Conservation (phyloP, 148 eudicot genomes). For the Polygonum maritimum region DNA sequence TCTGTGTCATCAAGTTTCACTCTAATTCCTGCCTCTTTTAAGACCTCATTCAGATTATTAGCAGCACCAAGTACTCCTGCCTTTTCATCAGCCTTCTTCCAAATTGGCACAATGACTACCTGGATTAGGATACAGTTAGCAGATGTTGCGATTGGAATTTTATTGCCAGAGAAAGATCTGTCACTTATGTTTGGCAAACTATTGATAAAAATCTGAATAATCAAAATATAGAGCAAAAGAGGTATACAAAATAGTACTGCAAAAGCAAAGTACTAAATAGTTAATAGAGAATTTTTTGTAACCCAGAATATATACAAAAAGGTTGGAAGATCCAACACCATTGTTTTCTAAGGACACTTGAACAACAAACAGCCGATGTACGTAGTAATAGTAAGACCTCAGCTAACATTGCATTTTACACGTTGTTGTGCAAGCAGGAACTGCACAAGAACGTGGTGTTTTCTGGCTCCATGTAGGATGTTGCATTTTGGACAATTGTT, state of each 20-base stretch:
- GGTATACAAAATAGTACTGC: not conserved
- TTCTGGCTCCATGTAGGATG: constrained; percentile 7
- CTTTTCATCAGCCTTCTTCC: constrained; percentile 86
- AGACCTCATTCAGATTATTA: constrained; percentile 39
- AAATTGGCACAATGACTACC: constrained; percentile 92
- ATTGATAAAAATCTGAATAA: not conserved
- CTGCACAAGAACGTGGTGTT: no score
- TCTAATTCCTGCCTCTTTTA: constrained; percentile 68
- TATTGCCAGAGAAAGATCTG: not conserved
- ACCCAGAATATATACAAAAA: not conserved
- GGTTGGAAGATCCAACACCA: not conserved
- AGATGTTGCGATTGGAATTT: not conserved
- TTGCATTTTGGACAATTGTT: constrained; percentile 5
- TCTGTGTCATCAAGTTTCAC: constrained; percentile 88
- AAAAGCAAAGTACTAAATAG: not conserved
- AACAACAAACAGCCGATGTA: not conserved
- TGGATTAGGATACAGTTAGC: constrained; percentile 16
- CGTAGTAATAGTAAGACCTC: no score
- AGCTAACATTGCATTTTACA: no score
- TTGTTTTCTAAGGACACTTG: not conserved
- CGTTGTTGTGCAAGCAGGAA: no score
- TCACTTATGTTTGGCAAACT: not conserved
- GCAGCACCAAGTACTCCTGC: constrained; percentile 69
- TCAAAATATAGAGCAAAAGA: not conserved
- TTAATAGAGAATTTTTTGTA: not conserved